Evolutionary conservation across 139 green algal species (phyloP), one percentile per base, ranked within the genome.

Genomic region (Tetradesmus lagerheimii): DNA sequence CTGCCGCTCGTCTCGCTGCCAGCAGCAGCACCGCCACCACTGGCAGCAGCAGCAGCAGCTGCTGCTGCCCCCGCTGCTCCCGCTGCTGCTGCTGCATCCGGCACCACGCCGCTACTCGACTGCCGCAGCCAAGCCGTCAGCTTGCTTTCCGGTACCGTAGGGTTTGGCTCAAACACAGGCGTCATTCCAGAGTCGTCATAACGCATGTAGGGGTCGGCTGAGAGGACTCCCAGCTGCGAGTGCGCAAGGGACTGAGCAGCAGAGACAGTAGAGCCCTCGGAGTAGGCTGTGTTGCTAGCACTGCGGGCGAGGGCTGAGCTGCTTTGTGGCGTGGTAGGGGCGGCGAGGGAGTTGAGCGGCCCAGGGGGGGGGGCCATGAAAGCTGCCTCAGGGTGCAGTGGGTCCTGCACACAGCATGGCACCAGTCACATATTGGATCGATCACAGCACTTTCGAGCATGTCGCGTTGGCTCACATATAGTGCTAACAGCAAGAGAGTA

Each of bases 131-230:
- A 83, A n/a, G 37, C 41, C 18, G 41, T 38, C 16, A 83, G 39
- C 77, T 83, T 57, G 2, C 37, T 20, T 34, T 6, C 11, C 15
- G 77, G 38, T 38, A 83, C 77, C 39, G 34, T n/a, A 16, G 77
- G 77, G 77, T 62, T 83, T 27, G 77, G 25, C 37, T 83, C 77
- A 57, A 83, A 83, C 77, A 83, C 77, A 12, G 77, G 77, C 29
- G 39, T 57, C 77, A 83, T 64, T 31, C 11, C 77, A 16, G 31
- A 12, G 37, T 83, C 35, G 18, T 31, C 25, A 83, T 80, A 34
- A 41, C 16, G 62, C 0, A 20, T 47, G 37, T 15, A 34, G 8
- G 11, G 35, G 38, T 27, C 37, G 1, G 11, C 11, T 57, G 45
- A n/a, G n/a, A n/a, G 45, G 11, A 18, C 45, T 57, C 45, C 45